These are phyloP conservation scores for Paraconiothyrium brasiliense DNA, from an alignment of 2,329 filamentous ascomycete species.

Conservation along the genomic window DNA sequence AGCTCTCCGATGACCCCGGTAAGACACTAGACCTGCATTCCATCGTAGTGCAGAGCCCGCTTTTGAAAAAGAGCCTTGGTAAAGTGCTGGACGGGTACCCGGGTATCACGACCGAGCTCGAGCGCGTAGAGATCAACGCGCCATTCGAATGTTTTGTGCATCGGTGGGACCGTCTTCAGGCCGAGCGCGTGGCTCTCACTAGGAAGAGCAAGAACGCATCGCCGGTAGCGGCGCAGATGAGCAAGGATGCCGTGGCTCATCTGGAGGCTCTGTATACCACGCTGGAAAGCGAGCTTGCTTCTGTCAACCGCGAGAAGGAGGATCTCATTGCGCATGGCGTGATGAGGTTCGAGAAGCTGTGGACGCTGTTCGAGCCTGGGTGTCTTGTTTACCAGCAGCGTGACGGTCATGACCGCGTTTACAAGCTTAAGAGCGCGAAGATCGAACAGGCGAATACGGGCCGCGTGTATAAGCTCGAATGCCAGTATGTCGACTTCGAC, in stretches of 20 bases:
- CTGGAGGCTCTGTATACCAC: slow-evolving; percentile 21
- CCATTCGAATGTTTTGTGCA: slow-evolving; percentile 37
- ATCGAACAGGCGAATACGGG: slow-evolving; percentile 24
- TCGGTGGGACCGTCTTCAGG: slow-evolving; percentile 21
- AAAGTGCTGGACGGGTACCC: slow-evolving; percentile 39
- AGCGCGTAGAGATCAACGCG: slow-evolving; percentile 41
- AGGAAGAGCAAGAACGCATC: not conserved
- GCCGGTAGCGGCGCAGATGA: not conserved
- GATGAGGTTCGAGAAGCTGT: slow-evolving; percentile 23
- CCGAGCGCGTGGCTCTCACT: slow-evolving; percentile 7
- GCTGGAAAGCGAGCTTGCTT: slow-evolving; percentile 22
- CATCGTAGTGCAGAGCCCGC: slow-evolving; percentile 46
- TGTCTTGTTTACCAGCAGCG: slow-evolving; percentile 23
- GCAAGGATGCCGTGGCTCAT: slow-evolving; percentile 9
- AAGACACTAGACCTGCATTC: slow-evolving; percentile 35
- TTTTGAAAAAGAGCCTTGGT: slow-evolving; percentile 41
- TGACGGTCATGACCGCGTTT: slow-evolving; percentile 26
- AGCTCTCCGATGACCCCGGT: slow-evolving; percentile 26
- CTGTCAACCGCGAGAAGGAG: slow-evolving; percentile 23
- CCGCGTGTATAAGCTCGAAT: slow-evolving; percentile 19
- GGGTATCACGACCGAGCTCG: slow-evolving; percentile 41
- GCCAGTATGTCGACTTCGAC: slow-evolving; percentile 38
- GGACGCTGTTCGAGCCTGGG: slow-evolving; percentile 32
- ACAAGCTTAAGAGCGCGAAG: slow-evolving; percentile 18
- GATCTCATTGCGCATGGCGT: slow-evolving; percentile 30